Evolutionary conservation across 495 filamentous ascomycete genomes (phyloP).

Genomic region (Gamarada debralockiae): DNA sequence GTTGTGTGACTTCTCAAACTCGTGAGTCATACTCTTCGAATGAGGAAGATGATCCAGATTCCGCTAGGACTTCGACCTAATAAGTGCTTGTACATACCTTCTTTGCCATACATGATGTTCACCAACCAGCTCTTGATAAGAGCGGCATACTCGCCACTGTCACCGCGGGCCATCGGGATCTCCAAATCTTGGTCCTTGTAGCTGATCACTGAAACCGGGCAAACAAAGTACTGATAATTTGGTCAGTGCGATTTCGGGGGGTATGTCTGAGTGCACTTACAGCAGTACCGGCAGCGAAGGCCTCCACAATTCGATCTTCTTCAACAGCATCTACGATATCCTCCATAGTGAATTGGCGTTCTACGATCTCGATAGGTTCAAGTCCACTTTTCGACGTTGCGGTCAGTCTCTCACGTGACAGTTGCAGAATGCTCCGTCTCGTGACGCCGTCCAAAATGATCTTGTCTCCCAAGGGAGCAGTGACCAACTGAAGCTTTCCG

Average conservation of each 20-base stretch:
- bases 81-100: not conserved
- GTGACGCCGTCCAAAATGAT: conserved; percentile 87
- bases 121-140: conserved; percentile 73
- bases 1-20: too few relatives aligned
- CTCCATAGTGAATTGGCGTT: conserved; percentile 73
- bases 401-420: conserved; percentile 59
- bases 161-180: conserved; percentile 57
- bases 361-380: conserved; percentile 66
- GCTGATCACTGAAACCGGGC: conserved; percentile 67
- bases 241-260: not conserved
- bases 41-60: not conserved
- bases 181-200: conserved; percentile 65
- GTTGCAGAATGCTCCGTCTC: conserved; percentile 66
- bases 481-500: conserved; percentile 69
- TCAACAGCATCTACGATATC: conserved; percentile 69
- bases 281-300: conserved; percentile 85
- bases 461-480: conserved; percentile 74
- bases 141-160: conserved; percentile 59
- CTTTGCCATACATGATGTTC: conserved; percentile 81
- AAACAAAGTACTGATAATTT: conserved; percentile 65
- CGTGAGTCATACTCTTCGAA: too few relatives aligned
- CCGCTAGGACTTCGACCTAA: not conserved
- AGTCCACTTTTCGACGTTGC: conserved; percentile 32
- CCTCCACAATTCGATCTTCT: conserved; percentile 77
- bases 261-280: conserved; percentile 40